Evolutionary conservation across 805 yeast species (phyloP), one percentile per base, ranked within the genome.

Genomic region (Novakomyces olei): DNA sequence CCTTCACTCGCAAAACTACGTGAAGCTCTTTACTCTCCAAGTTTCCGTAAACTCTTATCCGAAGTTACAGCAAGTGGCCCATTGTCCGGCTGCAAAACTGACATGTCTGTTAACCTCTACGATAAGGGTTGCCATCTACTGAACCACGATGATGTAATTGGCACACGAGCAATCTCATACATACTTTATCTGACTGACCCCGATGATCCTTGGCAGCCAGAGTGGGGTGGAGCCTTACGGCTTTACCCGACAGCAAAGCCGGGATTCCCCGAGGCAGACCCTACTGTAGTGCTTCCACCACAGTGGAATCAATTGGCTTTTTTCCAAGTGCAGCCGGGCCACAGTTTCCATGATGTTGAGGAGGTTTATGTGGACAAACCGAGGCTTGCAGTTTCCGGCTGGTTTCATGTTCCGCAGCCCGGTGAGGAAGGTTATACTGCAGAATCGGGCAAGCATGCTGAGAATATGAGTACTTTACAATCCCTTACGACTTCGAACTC

Each of bases 91-190:
- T 44, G 63, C 26, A 79, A 80, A 49, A 81, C 91, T 24, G 99
- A 88, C 49, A 73, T 88, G 72, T 73, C 91, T 38, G 68, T 88
- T 42, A 85, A 88, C 48, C 72, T 91, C 3, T 88, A 88, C 50
- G 73, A 75, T 31, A 77, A 79, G 44, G 91, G 94, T 1, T 88
- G 96, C 47, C 99, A 88, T 54, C 58, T 88, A 36, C 59, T 88
- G 39, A 80, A 92, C 3, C 99, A 88, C 49, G 99, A 88, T 54
- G 99, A 88, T 50, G 98, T 88, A 20, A 88, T 88, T 48, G 98
- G 96, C 1, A 72, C 93, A 1, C 62, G 99, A 48, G 61, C 95
- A 37, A 83, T 88, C 19, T 77, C 93, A 43, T 88, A 83, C 47
- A 91, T 91, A 40, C 58, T 91, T 33, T 88, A 88, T 49, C 55